Evolutionary conservation across 441 rosid genomes (phyloP), one percentile per base, ranked within the genome.

Genomic region (Erodium texanum): DNA sequence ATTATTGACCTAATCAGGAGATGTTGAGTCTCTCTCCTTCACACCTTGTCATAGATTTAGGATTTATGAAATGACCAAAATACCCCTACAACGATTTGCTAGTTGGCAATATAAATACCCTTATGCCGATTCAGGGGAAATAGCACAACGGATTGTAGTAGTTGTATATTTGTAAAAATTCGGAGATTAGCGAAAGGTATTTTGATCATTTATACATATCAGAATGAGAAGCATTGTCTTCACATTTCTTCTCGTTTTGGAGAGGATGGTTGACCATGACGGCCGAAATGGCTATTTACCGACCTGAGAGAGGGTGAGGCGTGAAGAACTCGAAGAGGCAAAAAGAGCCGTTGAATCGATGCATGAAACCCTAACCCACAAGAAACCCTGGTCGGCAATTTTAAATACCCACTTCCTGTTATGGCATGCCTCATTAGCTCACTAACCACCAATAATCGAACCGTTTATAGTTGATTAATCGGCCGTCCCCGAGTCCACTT

Each of bases 361-460:
- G 29, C 29, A 27, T 27, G 29, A 27, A 27, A 4, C 29, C 29
- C 29, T 27, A 27, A 27, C 27, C 67, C 76, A 64, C 85, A 84
- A 83, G 87, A 73, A 86, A 81, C 84, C 62, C 12, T 77, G 81
- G 88, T 79, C 88, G 86, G 86, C 82, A 54, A 67, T 32, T 69
- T 27, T 27, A 1, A 27, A 27, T 27, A 27, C 29, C 29, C 29
- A 27, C 29, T 38, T 38, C 11, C 11, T 63, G 64, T 71, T 27
- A 27, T 27, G 29, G 29, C 29, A 27, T 27, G 29, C 29, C 62
- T 18, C 12, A 70, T 22, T 19, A 59, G 50, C 75, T 66, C 66
- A 65, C 70, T 74, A 68, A 34, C 61, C 23, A 7, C 62, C 16
- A 9, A 7, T 56, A 56, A 18, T 52, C 22, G 8, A 52, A 0